A percentile compares a stretch with the other conserved stretches of the same genome.
These are phyloP conservation scores for Aspergillus piperis DNA, from an alignment of 2,329 filamentous ascomycete species.

Conservation along the genomic window DNA sequence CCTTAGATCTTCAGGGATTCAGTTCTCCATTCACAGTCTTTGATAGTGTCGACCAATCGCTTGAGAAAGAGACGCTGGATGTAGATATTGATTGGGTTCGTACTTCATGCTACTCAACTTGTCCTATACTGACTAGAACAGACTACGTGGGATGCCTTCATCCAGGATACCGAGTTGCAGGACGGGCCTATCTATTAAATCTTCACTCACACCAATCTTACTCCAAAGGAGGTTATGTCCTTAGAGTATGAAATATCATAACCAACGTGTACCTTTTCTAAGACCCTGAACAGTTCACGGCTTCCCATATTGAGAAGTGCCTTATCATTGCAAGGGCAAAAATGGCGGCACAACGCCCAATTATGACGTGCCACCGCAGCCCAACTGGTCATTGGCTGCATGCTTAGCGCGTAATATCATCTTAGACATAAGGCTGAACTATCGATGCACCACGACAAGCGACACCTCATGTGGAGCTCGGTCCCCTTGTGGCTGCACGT, in stretches of 20 bases:
- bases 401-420: neutral
- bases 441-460: too few species aligned
- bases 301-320: too few species aligned
- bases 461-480: too few species aligned
- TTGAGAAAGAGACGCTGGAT: neutral
- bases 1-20: neutral
- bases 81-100: slow-evolving; percentile 13
- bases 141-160: slow-evolving; percentile 10
- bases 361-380: neutral
- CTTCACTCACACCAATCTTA: too few species aligned
- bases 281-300: too few species aligned
- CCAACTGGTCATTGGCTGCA: neutral
- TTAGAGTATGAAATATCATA: too few species aligned
- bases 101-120: neutral
- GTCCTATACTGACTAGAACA: neutral
- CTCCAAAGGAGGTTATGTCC: too few species aligned
- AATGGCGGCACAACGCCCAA: neutral
- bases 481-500: too few species aligned
- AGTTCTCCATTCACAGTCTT: neutral
- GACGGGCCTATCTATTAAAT: neutral
- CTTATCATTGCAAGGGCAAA: too few species aligned
- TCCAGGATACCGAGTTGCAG: neutral
- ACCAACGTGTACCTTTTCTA: too few species aligned
- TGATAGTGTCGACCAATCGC: neutral
- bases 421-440: neutral